These are phyloP conservation scores for Neurospora tetraspora DNA, from an alignment of 495 filamentous ascomycete species.

Conservation along the genomic window DNA sequence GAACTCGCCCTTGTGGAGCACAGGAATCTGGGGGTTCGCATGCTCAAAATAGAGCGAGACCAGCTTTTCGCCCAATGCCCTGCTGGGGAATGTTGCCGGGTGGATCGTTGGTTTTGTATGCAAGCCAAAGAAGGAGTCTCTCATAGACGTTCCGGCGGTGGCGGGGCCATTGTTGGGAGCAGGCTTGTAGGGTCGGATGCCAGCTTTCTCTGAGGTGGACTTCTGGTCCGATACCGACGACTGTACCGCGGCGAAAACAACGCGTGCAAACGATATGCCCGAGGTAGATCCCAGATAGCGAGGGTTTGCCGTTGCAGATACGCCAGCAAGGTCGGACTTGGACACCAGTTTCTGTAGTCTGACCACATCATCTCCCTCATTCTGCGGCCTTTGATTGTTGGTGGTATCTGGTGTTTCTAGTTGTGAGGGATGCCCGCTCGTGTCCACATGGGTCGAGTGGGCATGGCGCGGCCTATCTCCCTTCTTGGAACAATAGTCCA, in stretches of 20 bases:
- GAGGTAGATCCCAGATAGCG: slow-evolving; percentile 78
- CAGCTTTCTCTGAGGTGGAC: slow-evolving; percentile 41
- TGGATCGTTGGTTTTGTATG: slow-evolving; percentile 82
- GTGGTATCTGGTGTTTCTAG: slow-evolving; percentile 12
- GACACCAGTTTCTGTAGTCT: slow-evolving; percentile 50
- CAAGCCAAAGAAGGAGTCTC: slow-evolving; percentile 90
- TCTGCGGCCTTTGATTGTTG: slow-evolving; percentile 24
- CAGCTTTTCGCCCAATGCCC: slow-evolving; percentile 57
- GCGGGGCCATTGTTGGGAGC: slow-evolving; percentile 23
- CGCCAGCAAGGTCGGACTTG: slow-evolving; percentile 67
- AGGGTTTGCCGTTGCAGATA: slow-evolving; percentile 64
- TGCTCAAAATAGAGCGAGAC: slow-evolving; percentile 87
- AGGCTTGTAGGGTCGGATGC: slow-evolving; percentile 33
- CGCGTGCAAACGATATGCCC: slow-evolving; percentile 87
- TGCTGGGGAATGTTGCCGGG: slow-evolving; percentile 75
- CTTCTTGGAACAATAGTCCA: slow-evolving; percentile 58
- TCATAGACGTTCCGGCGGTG: slow-evolving; percentile 60
- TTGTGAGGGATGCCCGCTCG: background rate
- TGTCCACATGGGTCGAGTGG: slow-evolving; percentile 12
- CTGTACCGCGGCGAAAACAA: slow-evolving; percentile 91
- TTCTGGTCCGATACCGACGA: slow-evolving; percentile 67
- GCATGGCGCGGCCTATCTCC: slow-evolving; percentile 35
- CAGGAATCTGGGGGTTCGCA: slow-evolving; percentile 90
- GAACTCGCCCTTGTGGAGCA: slow-evolving; percentile 81
- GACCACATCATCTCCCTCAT: slow-evolving; percentile 23